phyloP scores from a whole-genome alignment of 768 basidiomycete species.

The Sporobolomyces pararoseus region DNA sequence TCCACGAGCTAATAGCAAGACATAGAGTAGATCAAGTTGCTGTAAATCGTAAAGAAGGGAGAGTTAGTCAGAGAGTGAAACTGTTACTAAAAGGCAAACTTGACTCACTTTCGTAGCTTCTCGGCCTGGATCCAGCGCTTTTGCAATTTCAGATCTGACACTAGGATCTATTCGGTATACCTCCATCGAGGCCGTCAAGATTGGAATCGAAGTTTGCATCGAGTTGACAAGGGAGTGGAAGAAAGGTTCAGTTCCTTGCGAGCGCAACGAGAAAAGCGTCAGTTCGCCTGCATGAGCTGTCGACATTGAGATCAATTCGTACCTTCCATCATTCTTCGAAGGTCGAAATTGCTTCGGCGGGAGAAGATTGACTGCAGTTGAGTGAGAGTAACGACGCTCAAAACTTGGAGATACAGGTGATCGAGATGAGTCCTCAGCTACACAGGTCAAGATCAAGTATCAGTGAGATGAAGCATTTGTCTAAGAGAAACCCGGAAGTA shows the following conservation, averaged over 20 bases:
- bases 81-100: too few species aligned
- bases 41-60: not conserved
- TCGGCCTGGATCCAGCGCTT: slow-evolving; percentile 18
- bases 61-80: not conserved
- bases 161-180: slow-evolving; percentile 22
- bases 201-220: slow-evolving; percentile 64
- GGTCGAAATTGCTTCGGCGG: slow-evolving; percentile 83
- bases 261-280: not conserved
- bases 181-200: slow-evolving; percentile 20
- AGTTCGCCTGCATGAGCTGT: not conserved
- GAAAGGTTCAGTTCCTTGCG: slow-evolving; percentile 58
- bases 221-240: slow-evolving; percentile 58
- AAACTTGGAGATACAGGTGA: slow-evolving; percentile 86
- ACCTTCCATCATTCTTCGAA: slow-evolving; percentile 54
- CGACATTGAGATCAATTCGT: not conserved
- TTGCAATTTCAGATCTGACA: slow-evolving; percentile 7
- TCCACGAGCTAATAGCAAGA: slow-evolving; percentile 73
- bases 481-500: not conserved
- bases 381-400: slow-evolving; percentile 79
- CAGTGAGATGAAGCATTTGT: not conserved
- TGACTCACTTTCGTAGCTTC: slow-evolving; percentile 16
- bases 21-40: slow-evolving; percentile 74
- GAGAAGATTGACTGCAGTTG: slow-evolving; percentile 84
- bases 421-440: slow-evolving; percentile 92
- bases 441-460: not conserved